Conservation (phyloP, 164 flowering plant genomes). For the Santalum album region DNA sequence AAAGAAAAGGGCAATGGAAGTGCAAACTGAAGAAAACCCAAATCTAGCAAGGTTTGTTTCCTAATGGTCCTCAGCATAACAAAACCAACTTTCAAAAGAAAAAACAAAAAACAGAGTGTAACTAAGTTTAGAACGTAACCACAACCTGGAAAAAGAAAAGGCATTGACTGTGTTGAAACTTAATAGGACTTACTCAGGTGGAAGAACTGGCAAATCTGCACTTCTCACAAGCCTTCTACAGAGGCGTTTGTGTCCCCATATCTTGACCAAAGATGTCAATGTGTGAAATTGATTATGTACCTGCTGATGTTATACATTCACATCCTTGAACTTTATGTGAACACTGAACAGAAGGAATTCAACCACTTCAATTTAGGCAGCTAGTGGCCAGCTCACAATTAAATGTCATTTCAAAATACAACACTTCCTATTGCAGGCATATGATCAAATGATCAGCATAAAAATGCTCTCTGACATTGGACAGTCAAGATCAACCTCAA, state of each 20-base stretch:
- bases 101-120: too few species aligned
- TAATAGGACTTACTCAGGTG: not conserved
- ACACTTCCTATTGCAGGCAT: not conserved
- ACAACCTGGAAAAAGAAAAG: too few species aligned
- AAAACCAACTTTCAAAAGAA: too few species aligned
- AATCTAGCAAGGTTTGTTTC: too few species aligned
- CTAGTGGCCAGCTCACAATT: not conserved
- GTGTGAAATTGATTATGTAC: conserved; percentile 1
- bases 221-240: not conserved
- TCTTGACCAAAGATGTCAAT: conserved; percentile 7
- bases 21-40: too few species aligned
- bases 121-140: too few species aligned
- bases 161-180: too few species aligned
- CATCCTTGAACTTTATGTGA: not conserved
- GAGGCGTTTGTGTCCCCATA: conserved; percentile 5
- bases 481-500: not conserved
- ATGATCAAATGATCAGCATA: not conserved
- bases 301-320: not conserved
- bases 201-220: not conserved
- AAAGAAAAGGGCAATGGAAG: too few species aligned
- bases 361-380: not conserved
- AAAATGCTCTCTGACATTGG: too few species aligned
- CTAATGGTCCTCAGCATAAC: too few species aligned
- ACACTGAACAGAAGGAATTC: not conserved
- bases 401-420: not conserved